Evolutionary conservation across 352 stramenopile genomes (phyloP), one percentile per base, ranked within the genome.

Genomic region (Blastocystis sp.): DNA sequence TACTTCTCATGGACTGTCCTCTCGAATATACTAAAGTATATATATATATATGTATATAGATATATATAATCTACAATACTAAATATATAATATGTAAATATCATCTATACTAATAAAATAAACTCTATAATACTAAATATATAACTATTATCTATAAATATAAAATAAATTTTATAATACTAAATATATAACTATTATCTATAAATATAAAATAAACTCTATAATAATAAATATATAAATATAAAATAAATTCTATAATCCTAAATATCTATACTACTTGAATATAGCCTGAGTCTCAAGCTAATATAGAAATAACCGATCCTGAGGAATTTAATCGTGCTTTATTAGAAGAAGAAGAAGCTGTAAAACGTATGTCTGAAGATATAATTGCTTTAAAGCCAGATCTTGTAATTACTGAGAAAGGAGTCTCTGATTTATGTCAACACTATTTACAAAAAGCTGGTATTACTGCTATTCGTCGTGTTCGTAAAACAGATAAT

Each of bases 21-120:
- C 77, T 99, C 18, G 91, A 99, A 76, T 99, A 99, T 79, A 96
- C n/a, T n/a, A n/a, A n/a, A n/a, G n/a, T n/a, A n/a, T n/a, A n/a
- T n/a, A n/a, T n/a, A n/a, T n/a, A n/a, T n/a, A n/a, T n/a, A n/a
- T n/a, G n/a, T n/a, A n/a, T n/a, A n/a, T n/a, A n/a, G n/a, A n/a
- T n/a, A n/a, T n/a, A n/a, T n/a, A n/a, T n/a, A n/a, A n/a, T n/a
- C n/a, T n/a, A n/a, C n/a, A n/a, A n/a, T n/a, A n/a, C n/a, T n/a
- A n/a, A n/a, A n/a, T n/a, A n/a, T n/a, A n/a, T n/a, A n/a, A n/a
- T n/a, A n/a, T n/a, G n/a, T n/a, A n/a, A n/a, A n/a, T n/a, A n/a
- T n/a, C n/a, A n/a, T n/a, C n/a, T n/a, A n/a, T n/a, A n/a, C n/a
- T n/a, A n/a, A n/a, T n/a, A n/a, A n/a, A n/a, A n/a, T n/a, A n/a